Evolutionary conservation across 2,329 filamentous ascomycete species (phyloP).

Genomic region (Aspergillus phoenicis): DNA sequence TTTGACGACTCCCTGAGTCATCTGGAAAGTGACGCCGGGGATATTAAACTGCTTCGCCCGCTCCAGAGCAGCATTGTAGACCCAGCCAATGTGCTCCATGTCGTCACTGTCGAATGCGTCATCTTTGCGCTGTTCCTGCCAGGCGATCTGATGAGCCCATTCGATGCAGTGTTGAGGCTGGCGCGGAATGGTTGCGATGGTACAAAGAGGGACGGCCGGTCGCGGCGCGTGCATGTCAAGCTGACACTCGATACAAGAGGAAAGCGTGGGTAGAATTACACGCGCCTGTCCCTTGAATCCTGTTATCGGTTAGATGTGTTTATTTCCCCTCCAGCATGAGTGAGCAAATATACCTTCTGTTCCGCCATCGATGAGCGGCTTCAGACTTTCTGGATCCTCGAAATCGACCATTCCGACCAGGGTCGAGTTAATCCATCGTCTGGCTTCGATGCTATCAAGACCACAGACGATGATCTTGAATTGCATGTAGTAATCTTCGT

Average conservation of each 20-base stretch:
- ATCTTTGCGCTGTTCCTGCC: slow-evolving; percentile 84
- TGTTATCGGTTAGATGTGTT: slow-evolving; percentile 34
- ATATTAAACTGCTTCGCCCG: slow-evolving; percentile 90
- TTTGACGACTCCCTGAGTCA: slow-evolving; percentile 97
- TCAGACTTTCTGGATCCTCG: slow-evolving; percentile 79
- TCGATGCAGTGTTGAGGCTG: slow-evolving; percentile 98
- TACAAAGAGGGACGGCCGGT: slow-evolving; percentile 94
- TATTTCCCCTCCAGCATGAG: background rate
- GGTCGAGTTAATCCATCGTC: slow-evolving; percentile 97
- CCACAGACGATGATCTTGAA: slow-evolving; percentile 94
- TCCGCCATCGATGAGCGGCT: slow-evolving; percentile 93
- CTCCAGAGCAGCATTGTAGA: slow-evolving; percentile 79
- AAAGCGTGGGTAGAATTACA: slow-evolving; percentile 88
- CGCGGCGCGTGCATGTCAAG: slow-evolving; percentile 98
- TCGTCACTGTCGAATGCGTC: slow-evolving; percentile 91
- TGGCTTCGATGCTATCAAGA: slow-evolving; percentile 92
- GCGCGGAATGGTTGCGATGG: slow-evolving; percentile 90
- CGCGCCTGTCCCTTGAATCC: slow-evolving; percentile 96
- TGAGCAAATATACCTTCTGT: slow-evolving; percentile 68
- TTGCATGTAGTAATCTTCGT: slow-evolving; percentile 94
- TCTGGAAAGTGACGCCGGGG: slow-evolving; percentile 85
- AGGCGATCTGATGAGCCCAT: slow-evolving; percentile 98
- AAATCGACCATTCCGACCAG: slow-evolving; percentile 87
- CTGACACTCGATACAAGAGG: slow-evolving; percentile 96
- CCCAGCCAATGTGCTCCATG: slow-evolving; percentile 95